Conservation (phyloP, 2,329 filamentous ascomycete genomes). For the Exophiala sp. region DNA sequence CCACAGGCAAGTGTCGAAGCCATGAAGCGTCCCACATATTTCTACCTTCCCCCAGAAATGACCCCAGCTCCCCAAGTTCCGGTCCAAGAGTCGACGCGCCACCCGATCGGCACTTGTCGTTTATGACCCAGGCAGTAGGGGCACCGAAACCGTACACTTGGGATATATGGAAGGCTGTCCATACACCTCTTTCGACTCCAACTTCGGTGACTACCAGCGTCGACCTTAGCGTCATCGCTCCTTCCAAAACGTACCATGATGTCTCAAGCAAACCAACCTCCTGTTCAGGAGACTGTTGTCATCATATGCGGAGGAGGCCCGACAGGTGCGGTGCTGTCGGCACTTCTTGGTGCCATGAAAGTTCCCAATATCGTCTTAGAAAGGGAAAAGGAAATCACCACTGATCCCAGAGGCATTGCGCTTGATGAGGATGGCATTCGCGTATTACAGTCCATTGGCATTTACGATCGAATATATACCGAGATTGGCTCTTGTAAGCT, state of each 20-base stretch:
- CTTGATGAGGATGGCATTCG: constrained; percentile 35
- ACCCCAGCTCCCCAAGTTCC: not conserved
- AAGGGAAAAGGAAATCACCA: constrained; percentile 30
- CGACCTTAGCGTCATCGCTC: not conserved
- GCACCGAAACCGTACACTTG: no score
- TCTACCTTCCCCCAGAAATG: not conserved
- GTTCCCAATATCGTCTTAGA: constrained; percentile 32
- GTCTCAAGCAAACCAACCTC: not conserved
- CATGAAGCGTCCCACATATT: not conserved
- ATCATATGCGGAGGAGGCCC: constrained; percentile 35
- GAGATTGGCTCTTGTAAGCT: constrained; percentile 31
- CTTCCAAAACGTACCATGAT: not conserved
- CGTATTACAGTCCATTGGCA: constrained; percentile 31
- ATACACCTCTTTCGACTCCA: no score
- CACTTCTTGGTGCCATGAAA: constrained; percentile 27
- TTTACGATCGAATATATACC: constrained; percentile 31
- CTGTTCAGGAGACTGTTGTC: constrained; percentile 26
- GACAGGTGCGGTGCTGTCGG: constrained; percentile 32
- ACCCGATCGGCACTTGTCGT: no score
- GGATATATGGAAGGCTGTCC: no score
- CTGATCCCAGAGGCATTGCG: constrained; percentile 34
- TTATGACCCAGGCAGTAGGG: no score
- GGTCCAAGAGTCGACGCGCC: not conserved
- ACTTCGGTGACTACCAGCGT: no score
- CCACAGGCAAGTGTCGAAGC: not conserved